Percentiles rank a stretch among this genome's conserved stretches.
Conservation (phyloP, 2,329 filamentous ascomycete genomes). For the Thermomyces lanuginosus region DNA sequence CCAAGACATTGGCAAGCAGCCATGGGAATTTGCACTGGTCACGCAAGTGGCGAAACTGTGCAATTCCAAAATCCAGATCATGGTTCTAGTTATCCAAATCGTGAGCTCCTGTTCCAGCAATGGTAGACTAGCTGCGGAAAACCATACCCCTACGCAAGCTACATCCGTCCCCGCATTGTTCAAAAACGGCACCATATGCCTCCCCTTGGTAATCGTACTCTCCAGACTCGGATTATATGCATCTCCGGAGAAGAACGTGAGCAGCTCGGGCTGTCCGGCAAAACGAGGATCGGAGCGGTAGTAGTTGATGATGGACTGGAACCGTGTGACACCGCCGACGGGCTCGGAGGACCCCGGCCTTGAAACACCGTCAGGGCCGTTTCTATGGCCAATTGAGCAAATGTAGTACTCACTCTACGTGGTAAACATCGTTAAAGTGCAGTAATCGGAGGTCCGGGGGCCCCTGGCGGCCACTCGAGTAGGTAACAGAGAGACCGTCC, state of each 20-base stretch:
- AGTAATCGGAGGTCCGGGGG: constrained; percentile 61
- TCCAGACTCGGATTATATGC: constrained; percentile 85
- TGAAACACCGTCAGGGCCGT: too few species aligned
- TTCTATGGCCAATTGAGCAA: constrained; percentile 1
- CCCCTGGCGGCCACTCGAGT: constrained; percentile 27
- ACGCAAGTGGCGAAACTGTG: constrained; percentile 58
- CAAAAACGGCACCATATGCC: constrained; percentile 76
- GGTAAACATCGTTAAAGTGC: constrained; percentile 92
- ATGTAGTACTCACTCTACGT: constrained; percentile 46
- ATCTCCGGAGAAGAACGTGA: constrained; percentile 82
- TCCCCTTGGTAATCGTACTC: constrained; percentile 74
- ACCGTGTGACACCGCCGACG: constrained; percentile 63
- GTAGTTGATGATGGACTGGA: constrained; percentile 60
- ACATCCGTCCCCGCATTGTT: constrained; percentile 63
- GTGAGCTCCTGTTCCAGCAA: constrained; percentile 2
- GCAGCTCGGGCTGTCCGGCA: constrained; percentile 44
- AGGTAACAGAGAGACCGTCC: constrained; percentile 25
- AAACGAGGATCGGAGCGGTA: constrained; percentile 51
- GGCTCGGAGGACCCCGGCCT: constrained; percentile 55
- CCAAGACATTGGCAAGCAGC: constrained; percentile 76
- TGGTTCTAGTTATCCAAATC: constrained; percentile 56
- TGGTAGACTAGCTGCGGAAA: background rate
- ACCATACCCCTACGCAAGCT: constrained; percentile 62
- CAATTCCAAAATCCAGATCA: constrained; percentile 79
- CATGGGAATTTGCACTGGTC: constrained; percentile 70